Conservation (phyloP, 768 basidiomycete species). For the Naganishia antarctica region DNA sequence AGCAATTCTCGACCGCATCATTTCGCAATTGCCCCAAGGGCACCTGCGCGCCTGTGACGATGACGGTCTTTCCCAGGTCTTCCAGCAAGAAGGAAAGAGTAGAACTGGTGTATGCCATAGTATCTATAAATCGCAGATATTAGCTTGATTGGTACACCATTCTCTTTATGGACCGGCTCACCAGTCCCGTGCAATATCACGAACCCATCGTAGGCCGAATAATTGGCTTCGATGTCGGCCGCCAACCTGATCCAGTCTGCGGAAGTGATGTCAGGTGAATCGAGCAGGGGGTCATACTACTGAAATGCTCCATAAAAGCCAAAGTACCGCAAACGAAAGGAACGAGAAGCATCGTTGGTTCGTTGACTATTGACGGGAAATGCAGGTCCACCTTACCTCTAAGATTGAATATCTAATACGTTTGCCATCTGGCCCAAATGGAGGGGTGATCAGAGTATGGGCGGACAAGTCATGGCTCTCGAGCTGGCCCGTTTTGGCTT, state of each 20-base stretch:
- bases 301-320: conserved; percentile 50
- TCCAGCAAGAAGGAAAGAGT: conserved; percentile 86
- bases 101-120: conserved; percentile 64
- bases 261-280: conserved; percentile 83
- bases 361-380: neutral
- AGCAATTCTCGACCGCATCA: conserved; percentile 86
- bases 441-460: conserved; percentile 75
- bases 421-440: conserved; percentile 61
- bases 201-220: conserved; percentile 78
- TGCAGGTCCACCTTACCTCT: conserved; percentile 52
- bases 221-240: conserved; percentile 88
- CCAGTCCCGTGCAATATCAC: conserved; percentile 80
- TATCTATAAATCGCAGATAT: conserved; percentile 22
- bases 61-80: conserved; percentile 86
- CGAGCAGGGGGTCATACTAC: conserved; percentile 68
- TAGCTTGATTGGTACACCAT: neutral
- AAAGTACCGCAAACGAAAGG: neutral
- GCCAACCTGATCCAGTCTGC: conserved; percentile 87
- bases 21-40: conserved; percentile 86
- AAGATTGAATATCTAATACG: conserved; percentile 79
- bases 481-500: conserved; percentile 32
- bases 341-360: conserved; percentile 28
- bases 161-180: conserved; percentile 49
- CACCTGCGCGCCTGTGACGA: conserved; percentile 88
- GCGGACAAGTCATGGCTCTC: conserved; percentile 50